Evolutionary conservation across 2,329 filamentous ascomycete genomes (phyloP).

Genomic region (Cladophialophora chaetospira): DNA sequence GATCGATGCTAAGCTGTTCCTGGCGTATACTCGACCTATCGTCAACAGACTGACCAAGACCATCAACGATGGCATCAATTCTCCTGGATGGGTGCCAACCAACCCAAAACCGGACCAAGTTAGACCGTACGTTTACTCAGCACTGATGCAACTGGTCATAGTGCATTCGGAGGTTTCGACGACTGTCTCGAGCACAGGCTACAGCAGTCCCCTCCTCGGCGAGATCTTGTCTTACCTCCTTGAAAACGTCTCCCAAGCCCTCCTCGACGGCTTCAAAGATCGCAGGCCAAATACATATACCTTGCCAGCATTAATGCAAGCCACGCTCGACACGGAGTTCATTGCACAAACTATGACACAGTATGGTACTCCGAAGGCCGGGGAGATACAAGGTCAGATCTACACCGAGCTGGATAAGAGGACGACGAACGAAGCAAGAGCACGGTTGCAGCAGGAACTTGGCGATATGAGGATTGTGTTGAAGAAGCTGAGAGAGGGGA

Average conservation of each 20-base stretch:
- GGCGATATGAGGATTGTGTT: constrained; percentile 85
- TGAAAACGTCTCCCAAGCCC: constrained; percentile 74
- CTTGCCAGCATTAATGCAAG: constrained; percentile 87
- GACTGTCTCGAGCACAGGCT: constrained; percentile 59
- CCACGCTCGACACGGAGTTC: constrained; percentile 95
- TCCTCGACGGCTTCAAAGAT: constrained; percentile 76
- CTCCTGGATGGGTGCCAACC: constrained; percentile 69
- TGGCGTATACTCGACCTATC: constrained; percentile 82
- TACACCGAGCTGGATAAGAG: constrained; percentile 88
- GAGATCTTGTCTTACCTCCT: constrained; percentile 85
- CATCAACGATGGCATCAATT: constrained; percentile 71
- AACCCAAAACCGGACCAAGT: constrained; percentile 68
- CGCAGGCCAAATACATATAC: constrained; percentile 63
- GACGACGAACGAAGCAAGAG: constrained; percentile 83
- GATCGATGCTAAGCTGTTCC: constrained; percentile 88
- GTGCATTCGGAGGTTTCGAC: constrained; percentile 89
- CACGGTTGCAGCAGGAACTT: constrained; percentile 78
- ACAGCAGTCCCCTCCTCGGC: constrained; percentile 71
- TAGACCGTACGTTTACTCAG: constrained; percentile 84
- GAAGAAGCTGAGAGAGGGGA: constrained; percentile 79
- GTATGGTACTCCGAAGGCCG: constrained; percentile 82
- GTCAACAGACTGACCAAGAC: constrained; percentile 68
- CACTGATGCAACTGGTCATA: constrained; percentile 80
- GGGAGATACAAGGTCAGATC: constrained; percentile 81
- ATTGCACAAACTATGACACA: constrained; percentile 88